Evolutionary conservation across 1,139 yeast species (phyloP).

Genomic region (Meyerozyma elateridarum): DNA sequence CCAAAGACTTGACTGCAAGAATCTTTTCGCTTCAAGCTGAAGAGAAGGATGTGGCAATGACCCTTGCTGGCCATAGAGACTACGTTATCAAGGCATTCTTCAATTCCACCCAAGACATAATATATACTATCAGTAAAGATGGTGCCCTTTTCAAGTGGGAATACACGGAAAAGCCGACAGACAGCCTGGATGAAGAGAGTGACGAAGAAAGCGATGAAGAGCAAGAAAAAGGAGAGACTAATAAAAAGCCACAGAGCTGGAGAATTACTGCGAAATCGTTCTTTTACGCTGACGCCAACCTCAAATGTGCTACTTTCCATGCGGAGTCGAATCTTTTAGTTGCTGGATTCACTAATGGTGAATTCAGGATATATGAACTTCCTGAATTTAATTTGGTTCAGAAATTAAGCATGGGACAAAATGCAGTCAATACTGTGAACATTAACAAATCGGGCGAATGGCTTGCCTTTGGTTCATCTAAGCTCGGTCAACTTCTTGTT

Average conservation of each 20-base stretch:
- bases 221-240: conserved; percentile 21
- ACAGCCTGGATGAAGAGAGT: conserved; percentile 35
- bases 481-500: conserved; percentile 87
- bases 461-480: conserved; percentile 92
- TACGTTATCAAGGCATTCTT: conserved; percentile 84
- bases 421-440: conserved; percentile 76
- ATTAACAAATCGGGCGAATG: conserved; percentile 89
- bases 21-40: conserved; percentile 73
- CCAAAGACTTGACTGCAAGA: conserved; percentile 86
- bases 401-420: conserved; percentile 88
- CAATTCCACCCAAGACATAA: conserved; percentile 76
- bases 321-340: conserved; percentile 64
- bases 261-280: conserved; percentile 75
- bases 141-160: conserved; percentile 96
- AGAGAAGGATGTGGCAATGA: conserved; percentile 78
- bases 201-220: conserved; percentile 34
- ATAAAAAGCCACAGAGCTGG: conserved; percentile 53
- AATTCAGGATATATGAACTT: conserved; percentile 86
- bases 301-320: conserved; percentile 83
- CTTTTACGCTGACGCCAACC: conserved; percentile 66
- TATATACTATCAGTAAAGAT: conserved; percentile 88
- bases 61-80: conserved; percentile 90
- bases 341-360: conserved; percentile 90
- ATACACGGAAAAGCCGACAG: conserved; percentile 51
- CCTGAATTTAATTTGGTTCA: conserved; percentile 71